Base-by-base conservation (phyloP, 179 eudicot species). In the Patellifolia procumbens region DNA sequence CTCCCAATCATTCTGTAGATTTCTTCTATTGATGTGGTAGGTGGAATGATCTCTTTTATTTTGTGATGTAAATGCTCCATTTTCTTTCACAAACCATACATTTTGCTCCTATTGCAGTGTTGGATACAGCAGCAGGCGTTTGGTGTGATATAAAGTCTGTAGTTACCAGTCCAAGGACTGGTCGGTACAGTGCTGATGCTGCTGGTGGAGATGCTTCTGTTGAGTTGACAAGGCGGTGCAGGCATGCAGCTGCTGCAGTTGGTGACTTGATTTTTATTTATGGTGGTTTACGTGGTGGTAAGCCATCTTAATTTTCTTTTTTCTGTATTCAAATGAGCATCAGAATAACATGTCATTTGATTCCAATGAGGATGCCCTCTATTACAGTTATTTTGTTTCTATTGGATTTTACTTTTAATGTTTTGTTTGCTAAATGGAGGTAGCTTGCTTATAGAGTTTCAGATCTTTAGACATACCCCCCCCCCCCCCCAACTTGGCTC, bases 111-210 rank as follows among this genome's bases (percentile, higher is more conserved):
- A 68, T 73, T 83, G 53, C 83, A 95, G 99, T 95, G 79, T 85
- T 95, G 89, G 99, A 95, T 83, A 95, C 99, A 37, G 99, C 99
- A 12, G 99, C 99, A 48, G 99, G 99, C 61, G 99, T 92, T 72
- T 95, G 99, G 99, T 93, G 97, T 87, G 99, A 95, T 79, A 93
- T 93, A 28, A 93, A 91, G 76, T 89, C 97, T 49, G 97, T 95
- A 74, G 99, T 95, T 74, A 95, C 99, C 59, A 91, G 84, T 83
- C 97, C 99, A 20, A 89, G 97, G 84, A 92, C 98, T 46, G 98
- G 98, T 70, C 90, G 88, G 78, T 94, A 90, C 79, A 95, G 99
- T 88, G 97, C 97, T 73, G 97, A 95, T 90, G 99, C 97, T 79
- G 97, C 97, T 75, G 99, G 97, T 59, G 97, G 97, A 80, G 99